phyloP scores from a whole-genome alignment of 2,329 filamentous ascomycete genomes.

The Neonectria faginata region DNA sequence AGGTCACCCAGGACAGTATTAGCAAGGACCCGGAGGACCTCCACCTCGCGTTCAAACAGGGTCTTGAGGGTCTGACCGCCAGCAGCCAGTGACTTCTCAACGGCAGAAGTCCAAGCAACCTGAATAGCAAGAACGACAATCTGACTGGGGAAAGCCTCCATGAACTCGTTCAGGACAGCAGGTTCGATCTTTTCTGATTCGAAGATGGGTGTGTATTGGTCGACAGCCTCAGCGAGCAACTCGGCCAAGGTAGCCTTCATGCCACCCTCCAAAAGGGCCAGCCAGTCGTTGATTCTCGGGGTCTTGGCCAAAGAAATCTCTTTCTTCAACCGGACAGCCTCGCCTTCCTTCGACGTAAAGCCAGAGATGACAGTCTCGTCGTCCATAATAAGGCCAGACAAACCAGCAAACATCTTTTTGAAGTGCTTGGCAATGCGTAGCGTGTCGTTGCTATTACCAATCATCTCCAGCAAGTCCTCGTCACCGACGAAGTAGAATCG shows the following conservation, averaged over 20 bases:
- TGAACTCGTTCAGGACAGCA: conserved; percentile 80
- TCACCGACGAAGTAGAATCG: conserved; percentile 99
- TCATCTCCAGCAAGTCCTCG: conserved; percentile 98
- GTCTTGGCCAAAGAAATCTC: conserved; percentile 94
- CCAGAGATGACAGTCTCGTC: conserved; percentile 91
- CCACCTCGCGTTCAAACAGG: conserved; percentile 85
- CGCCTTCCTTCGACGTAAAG: conserved; percentile 95
- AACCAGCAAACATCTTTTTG: conserved; percentile 99
- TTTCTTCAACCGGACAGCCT: conserved; percentile 87
- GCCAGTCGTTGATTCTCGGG: conserved; percentile 98
- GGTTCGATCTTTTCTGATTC: conserved; percentile 76
- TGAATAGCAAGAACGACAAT: conserved; percentile 96
- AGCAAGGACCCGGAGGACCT: conserved; percentile 86
- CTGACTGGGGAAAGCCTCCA: conserved; percentile 88
- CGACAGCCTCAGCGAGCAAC: conserved; percentile 85
- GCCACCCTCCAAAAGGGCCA: conserved; percentile 89
- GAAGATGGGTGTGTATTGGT: conserved; percentile 84
- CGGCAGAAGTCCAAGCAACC: conserved; percentile 90
- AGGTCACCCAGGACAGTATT: conserved; percentile 91
- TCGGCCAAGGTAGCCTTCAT: conserved; percentile 97
- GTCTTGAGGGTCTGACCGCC: conserved; percentile 76
- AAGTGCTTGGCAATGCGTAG: conserved; percentile 97
- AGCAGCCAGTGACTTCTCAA: conserved; percentile 79
- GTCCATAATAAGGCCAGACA: conserved; percentile 90
- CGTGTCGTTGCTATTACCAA: conserved; percentile 98